Evolutionary conservation across 169 alveolate genomes (phyloP).

Genomic region (Babesia sp.): DNA sequence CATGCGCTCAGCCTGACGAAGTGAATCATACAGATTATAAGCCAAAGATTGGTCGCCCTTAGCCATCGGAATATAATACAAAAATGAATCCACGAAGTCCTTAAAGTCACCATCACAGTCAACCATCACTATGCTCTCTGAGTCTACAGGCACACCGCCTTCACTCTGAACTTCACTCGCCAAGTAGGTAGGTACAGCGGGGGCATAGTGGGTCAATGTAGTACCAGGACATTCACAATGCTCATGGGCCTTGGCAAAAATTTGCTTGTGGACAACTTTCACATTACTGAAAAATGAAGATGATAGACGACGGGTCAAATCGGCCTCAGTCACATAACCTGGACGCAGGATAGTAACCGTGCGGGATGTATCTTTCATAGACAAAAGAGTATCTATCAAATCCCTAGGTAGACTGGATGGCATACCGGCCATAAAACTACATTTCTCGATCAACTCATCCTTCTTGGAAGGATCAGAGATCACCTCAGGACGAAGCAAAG

Average conservation of each 20-base stretch:
- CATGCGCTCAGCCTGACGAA: slow-evolving; percentile 38
- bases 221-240: slow-evolving; percentile 80
- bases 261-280: slow-evolving; percentile 1
- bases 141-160: background rate
- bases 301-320: background rate
- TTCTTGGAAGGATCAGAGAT: background rate
- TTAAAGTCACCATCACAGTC: slow-evolving; percentile 38
- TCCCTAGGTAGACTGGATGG: background rate
- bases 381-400: background rate
- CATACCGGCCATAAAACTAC: background rate
- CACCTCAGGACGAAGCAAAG: background rate
- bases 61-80: slow-evolving; percentile 20
- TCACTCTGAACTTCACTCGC: background rate
- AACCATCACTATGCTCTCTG: slow-evolving; percentile 35
- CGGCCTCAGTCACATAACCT: slow-evolving; percentile 33
- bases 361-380: background rate
- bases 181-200: slow-evolving; percentile 85
- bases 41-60: slow-evolving; percentile 25
- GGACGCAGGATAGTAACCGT: slow-evolving; percentile 24
- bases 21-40: slow-evolving; percentile 21
- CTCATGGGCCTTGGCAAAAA: background rate
- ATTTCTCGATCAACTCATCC: background rate
- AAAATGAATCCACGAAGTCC: background rate
- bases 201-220: slow-evolving; percentile 89
- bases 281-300: background rate